Base-by-base conservation (phyloP, 192 early-diverging fungal species). In the Gigaspora rosea region DNA sequence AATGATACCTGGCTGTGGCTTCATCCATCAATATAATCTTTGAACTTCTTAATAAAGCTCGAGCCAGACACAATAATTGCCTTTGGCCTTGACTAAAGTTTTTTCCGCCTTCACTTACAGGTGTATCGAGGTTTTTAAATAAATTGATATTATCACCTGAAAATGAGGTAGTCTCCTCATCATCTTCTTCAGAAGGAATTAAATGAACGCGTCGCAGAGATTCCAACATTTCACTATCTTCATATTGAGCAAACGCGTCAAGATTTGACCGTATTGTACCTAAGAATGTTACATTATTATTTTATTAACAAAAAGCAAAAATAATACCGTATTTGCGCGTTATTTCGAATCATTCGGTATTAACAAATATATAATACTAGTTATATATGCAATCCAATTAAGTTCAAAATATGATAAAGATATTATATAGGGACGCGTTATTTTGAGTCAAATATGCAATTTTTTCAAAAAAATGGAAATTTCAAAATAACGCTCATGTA, bases 231-330 rank as follows among this genome's bases (percentile, higher is more conserved):
- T 78, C 82, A 8, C 84, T 85, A 64, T 95, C 92, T 27, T 84
- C 76, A 62, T 90, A 87, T 73, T 93, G 85, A 32, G 82, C 80
- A 73, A 94, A 87, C 2, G 94, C 94, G 72, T 98, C 95, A 70
- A 96, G 79, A 78, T 96, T 96, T 36, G 86, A 84, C 11, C 95
- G 85, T 56, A 95, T 81, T 4, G 92, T 87, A 15, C 91, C 91
- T 11, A 73, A 16, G 6, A 36, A 73, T 35, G 32, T 27, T 41
- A 18, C 35, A 72, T 2, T 35, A 41, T 16, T 32, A 41, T 1
- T 49, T 50, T 52, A 22, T 32, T 32, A 8, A 9, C 48, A 22
- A 51, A 51, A 10, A 9, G 2, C 10, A 32, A 2, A 9, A 9
- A 36, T 8, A 15, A 11, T 27, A 27, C 27, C 27, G 1, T 27